Conservation (phyloP, 805 yeast species). For the Cyberlindnera maclurae region DNA sequence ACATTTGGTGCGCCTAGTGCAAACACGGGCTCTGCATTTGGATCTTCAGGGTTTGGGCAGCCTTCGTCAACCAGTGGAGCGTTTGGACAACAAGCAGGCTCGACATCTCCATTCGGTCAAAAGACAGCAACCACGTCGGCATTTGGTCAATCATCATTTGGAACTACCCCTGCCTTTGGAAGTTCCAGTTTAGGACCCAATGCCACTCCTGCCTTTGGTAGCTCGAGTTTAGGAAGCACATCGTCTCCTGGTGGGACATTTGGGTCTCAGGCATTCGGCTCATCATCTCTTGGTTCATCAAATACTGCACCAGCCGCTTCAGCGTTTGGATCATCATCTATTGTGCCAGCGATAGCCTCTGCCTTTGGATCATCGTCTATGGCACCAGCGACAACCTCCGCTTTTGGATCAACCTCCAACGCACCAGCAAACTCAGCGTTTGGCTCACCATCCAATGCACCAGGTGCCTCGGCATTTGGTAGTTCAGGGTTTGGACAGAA, state of each 20-base stretch:
- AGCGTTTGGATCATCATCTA: slow-evolving; percentile 17
- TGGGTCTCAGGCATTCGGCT: slow-evolving; percentile 2
- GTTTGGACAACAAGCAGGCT: not conserved
- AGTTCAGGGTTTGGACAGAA: slow-evolving; percentile 1
- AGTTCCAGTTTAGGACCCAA: not conserved
- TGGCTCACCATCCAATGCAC: not conserved
- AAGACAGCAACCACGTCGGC: slow-evolving; percentile 4
- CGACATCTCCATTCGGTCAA: slow-evolving; percentile 1
- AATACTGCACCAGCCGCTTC: slow-evolving; percentile 6
- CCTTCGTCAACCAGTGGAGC: too few relatives aligned
- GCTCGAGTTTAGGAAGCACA: not conserved
- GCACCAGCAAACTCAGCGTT: not conserved
- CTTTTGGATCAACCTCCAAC: slow-evolving; percentile 4
- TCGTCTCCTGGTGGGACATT: too few relatives aligned
- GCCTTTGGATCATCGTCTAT: slow-evolving; percentile 14
- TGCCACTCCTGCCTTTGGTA: slow-evolving; percentile 2
- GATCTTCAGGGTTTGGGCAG: slow-evolving; percentile 6
- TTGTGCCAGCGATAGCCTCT: slow-evolving; percentile 9
- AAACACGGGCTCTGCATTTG: slow-evolving; percentile 4
- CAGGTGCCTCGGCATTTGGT: slow-evolving; percentile 4
- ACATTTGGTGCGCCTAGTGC: slow-evolving; percentile 3
- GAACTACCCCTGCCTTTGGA: slow-evolving; percentile 1
- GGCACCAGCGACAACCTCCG: slow-evolving; percentile 10
- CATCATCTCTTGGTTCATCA: slow-evolving; percentile 1
- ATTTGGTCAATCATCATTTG: slow-evolving; percentile 8